Evolutionary conservation across 371 early-diverging fungal species (phyloP).

Genomic region (Umbelopsis sp.): DNA sequence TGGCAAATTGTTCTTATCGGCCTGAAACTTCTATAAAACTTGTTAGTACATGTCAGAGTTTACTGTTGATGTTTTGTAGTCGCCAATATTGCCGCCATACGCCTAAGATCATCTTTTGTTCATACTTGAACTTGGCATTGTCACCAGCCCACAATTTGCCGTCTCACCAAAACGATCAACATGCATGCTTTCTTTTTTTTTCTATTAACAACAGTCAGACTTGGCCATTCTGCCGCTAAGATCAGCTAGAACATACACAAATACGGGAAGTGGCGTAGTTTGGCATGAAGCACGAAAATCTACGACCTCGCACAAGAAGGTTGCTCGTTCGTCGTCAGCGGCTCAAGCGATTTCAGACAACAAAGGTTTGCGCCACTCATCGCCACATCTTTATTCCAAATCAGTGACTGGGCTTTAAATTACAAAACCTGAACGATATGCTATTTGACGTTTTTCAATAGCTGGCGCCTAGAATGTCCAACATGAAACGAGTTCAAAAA

Average conservation of each 20-base stretch:
- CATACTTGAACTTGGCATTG: no score
- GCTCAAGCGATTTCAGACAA: no score
- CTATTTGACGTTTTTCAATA: neutral
- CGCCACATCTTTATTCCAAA: neutral
- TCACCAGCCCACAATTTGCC: no score
- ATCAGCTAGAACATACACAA: neutral
- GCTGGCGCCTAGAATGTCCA: neutral
- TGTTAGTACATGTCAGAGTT: no score
- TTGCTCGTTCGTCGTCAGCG: no score
- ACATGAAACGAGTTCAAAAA: constrained; percentile 15
- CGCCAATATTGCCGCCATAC: no score
- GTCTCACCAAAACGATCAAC: neutral
- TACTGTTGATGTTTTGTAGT: no score
- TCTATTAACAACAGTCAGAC: neutral
- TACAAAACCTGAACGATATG: no score
- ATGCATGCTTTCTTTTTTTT: neutral
- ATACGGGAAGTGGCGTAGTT: neutral
- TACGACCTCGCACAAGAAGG: neutral
- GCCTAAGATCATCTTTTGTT: no score
- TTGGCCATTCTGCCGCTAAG: neutral
- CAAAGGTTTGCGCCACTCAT: neutral
- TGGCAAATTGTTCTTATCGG: no score
- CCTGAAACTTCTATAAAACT: no score
- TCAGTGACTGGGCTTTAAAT: neutral
- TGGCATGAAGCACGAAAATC: no score